Evolutionary conservation across 169 alveolate genomes (phyloP).

Genomic region (Plasmodium sp.): DNA sequence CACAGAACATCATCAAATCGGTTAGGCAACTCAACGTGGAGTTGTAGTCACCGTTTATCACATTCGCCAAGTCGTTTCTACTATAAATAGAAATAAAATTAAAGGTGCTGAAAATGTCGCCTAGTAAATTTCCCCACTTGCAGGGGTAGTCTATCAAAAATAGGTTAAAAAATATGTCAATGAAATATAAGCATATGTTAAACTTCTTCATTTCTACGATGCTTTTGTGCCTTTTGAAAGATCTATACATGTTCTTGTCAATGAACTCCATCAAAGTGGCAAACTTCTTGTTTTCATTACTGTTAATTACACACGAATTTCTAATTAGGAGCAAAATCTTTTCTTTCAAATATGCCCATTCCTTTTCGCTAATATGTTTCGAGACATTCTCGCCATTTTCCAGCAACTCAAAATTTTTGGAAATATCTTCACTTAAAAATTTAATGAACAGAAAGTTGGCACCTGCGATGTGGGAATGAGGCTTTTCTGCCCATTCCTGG

Average conservation of each 20-base stretch:
- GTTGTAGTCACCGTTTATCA: conserved; percentile 22
- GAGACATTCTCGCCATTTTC: conserved; percentile 21
- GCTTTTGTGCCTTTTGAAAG: conserved; percentile 52
- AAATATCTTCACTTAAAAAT: conserved; percentile 52
- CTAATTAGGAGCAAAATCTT: conserved; percentile 26
- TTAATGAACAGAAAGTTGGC: not conserved
- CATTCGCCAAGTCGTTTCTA: conserved; percentile 7
- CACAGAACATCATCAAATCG: not conserved
- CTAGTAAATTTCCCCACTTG: conserved; percentile 47
- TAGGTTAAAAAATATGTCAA: conserved; percentile 59
- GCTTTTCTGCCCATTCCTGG: not conserved
- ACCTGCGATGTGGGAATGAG: not conserved
- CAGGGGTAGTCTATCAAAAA: conserved; percentile 57
- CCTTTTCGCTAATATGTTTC: conserved; percentile 28
- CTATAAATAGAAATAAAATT: conserved; percentile 46
- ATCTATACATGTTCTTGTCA: conserved; percentile 56
- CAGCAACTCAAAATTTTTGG: conserved; percentile 2
- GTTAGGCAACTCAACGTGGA: conserved; percentile 31
- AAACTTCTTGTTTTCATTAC: not conserved
- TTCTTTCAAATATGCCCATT: conserved; percentile 61
- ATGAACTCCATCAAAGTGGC: not conserved
- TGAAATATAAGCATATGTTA: conserved; percentile 66
- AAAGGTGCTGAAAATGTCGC: conserved; percentile 23
- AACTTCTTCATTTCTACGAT: conserved; percentile 63
- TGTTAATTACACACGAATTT: conserved; percentile 63